These are phyloP conservation scores for Fusarium sp. DNA, from an alignment of 2,329 filamentous ascomycete species.

Conservation along the genomic window DNA sequence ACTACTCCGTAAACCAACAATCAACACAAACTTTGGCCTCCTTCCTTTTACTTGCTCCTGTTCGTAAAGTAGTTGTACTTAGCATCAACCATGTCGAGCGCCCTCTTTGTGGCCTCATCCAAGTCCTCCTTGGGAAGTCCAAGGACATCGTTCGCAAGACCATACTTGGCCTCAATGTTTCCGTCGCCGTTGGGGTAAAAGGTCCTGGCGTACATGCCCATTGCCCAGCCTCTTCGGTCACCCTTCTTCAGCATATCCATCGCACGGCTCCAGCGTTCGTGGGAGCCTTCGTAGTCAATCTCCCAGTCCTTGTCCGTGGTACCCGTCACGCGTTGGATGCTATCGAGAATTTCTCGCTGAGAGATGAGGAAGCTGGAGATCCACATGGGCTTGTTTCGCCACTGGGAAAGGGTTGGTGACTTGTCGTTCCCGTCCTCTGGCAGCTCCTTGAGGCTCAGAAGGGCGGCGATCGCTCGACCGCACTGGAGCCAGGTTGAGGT, in stretches of 20 bases:
- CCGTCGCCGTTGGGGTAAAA: conserved; percentile 62
- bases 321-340: conserved; percentile 68
- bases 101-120: conserved; percentile 66
- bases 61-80: conserved; percentile 42
- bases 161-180: conserved; percentile 55
- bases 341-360: conserved; percentile 74
- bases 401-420: conserved; percentile 48
- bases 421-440: conserved; percentile 53
- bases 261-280: conserved; percentile 63
- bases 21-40: too few species aligned
- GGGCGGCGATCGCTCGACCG: conserved; percentile 64
- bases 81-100: conserved; percentile 55
- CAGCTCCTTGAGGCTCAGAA: conserved; percentile 60
- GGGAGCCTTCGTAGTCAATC: conserved; percentile 60
- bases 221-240: conserved; percentile 56
- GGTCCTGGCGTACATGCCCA: conserved; percentile 65
- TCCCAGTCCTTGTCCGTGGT: conserved; percentile 65
- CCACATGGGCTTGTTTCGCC: conserved; percentile 61
- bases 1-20: neutral
- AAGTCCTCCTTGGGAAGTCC: conserved; percentile 69
- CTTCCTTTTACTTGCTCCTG: conserved; percentile 4
- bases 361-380: conserved; percentile 68
- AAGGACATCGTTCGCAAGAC: conserved; percentile 63
- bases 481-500: conserved; percentile 71
- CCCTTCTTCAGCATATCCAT: conserved; percentile 58